A percentile compares a stretch with the other conserved stretches of the same genome.
phyloP scores from a whole-genome alignment of 768 basidiomycete species.

The Boletus huronensis region DNA sequence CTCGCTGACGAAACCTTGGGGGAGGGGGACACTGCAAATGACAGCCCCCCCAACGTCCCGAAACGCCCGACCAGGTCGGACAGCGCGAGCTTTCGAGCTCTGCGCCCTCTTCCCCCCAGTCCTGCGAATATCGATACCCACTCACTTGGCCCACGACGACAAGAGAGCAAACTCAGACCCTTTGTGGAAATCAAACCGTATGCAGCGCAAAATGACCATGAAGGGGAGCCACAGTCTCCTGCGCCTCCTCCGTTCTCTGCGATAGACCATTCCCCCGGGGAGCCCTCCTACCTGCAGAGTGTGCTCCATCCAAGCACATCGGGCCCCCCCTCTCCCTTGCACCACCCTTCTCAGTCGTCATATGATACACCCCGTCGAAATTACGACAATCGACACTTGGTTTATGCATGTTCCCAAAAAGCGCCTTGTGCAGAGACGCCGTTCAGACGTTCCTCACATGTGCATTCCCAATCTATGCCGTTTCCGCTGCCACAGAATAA shows the following conservation, averaged over 20 bases:
- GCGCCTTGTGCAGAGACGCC: constrained; percentile 13
- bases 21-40: constrained; percentile 1
- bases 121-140: constrained; percentile 13
- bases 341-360: constrained; percentile 23
- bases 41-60: background rate
- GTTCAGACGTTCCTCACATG: constrained; percentile 21
- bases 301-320: constrained; percentile 22
- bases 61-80: constrained; percentile 1
- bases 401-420: background rate
- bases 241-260: constrained; percentile 34
- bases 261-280: constrained; percentile 35
- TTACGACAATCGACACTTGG: constrained; percentile 5
- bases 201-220: background rate
- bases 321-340: constrained; percentile 16
- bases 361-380: constrained; percentile 17
- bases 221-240: constrained; percentile 17
- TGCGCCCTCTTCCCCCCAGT: constrained; percentile 27
- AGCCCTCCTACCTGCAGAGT: constrained; percentile 33
- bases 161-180: background rate
- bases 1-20: constrained; percentile 3
- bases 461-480: background rate
- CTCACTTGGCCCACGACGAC: background rate
- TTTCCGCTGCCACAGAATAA: constrained; percentile 3
- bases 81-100: background rate
- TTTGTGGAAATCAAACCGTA: constrained; percentile 7